Evolutionary conservation across 192 early-diverging fungal species (phyloP).

Genomic region (Nowakowskiella sp.): DNA sequence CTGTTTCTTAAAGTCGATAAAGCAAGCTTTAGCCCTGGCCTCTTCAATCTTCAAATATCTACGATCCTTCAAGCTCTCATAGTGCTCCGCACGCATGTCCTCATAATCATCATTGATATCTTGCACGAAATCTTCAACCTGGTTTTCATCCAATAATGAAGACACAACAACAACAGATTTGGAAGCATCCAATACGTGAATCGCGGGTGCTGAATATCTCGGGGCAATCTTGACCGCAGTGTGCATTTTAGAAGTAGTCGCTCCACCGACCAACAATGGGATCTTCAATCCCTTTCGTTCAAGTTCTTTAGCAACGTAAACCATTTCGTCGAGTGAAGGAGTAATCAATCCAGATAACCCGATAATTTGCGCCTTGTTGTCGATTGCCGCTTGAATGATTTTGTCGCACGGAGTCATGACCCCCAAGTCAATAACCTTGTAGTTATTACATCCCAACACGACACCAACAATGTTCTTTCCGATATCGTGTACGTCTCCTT

Average conservation of each 20-base stretch:
- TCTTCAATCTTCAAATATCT: constrained; percentile 63
- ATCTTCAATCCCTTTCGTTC: constrained; percentile 78
- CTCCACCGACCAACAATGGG: constrained; percentile 89
- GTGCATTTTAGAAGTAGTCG: constrained; percentile 92
- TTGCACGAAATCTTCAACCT: constrained; percentile 76
- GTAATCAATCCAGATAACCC: constrained; percentile 93
- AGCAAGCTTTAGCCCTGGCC: constrained; percentile 53
- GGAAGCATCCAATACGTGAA: constrained; percentile 89
- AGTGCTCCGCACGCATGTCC: constrained; percentile 87
- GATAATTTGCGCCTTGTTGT: constrained; percentile 85
- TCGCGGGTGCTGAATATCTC: constrained; percentile 67
- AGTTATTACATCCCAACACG: constrained; percentile 96
- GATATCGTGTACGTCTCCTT: constrained; percentile 97
- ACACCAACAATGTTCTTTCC: constrained; percentile 98
- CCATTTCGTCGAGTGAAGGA: constrained; percentile 95
- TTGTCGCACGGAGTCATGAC: constrained; percentile 94
- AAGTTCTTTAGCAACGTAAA: constrained; percentile 89
- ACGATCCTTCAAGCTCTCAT: constrained; percentile 81
- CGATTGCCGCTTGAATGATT: constrained; percentile 80
- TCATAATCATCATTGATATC: constrained; percentile 91
- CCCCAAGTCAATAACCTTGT: constrained; percentile 87
- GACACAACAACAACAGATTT: constrained; percentile 86
- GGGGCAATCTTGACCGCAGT: constrained; percentile 96
- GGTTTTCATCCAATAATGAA: constrained; percentile 68
- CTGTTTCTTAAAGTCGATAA: constrained; percentile 64